Conservation (phyloP, 2,329 filamentous ascomycete genomes). For the Mycosphaerella arachidis region DNA sequence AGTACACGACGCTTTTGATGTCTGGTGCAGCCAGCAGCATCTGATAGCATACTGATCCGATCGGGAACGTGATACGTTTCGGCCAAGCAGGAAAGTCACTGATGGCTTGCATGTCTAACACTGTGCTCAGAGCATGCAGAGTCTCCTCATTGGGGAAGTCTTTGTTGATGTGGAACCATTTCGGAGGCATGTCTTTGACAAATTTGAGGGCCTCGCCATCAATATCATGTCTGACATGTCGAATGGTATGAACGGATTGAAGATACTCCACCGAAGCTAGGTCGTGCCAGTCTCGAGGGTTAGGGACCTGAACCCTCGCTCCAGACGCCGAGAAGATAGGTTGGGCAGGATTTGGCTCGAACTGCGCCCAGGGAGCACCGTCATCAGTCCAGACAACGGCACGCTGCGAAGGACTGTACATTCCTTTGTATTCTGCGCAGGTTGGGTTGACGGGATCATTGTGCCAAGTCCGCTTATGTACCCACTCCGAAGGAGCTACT, state of each 20-base stretch:
- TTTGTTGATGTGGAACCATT: not conserved
- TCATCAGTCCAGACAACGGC: not conserved
- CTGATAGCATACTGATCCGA: not conserved
- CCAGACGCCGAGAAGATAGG: too few relatives aligned
- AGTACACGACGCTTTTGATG: not conserved
- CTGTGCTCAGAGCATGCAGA: not conserved
- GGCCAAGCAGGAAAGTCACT: not conserved
- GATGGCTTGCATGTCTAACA: not conserved
- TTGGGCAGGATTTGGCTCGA: not conserved
- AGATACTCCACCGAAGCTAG: not conserved
- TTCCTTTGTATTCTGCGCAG: not conserved
- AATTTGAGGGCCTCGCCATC: too few relatives aligned
- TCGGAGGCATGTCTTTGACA: not conserved
- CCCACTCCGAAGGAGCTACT: too few relatives aligned
- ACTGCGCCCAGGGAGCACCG: not conserved
- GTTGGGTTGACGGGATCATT: not conserved
- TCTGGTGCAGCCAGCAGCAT: not conserved
- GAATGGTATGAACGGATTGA: too few relatives aligned
- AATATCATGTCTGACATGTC: too few relatives aligned
- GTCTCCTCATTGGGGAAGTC: not conserved
- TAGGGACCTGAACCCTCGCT: too few relatives aligned
- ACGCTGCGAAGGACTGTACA: not conserved
- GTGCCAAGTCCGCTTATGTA: too few relatives aligned
- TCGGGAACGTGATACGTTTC: not conserved
- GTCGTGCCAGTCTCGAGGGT: not conserved